phyloP scores from a whole-genome alignment of 2,329 filamentous ascomycete species.

The Cytospora piceae region DNA sequence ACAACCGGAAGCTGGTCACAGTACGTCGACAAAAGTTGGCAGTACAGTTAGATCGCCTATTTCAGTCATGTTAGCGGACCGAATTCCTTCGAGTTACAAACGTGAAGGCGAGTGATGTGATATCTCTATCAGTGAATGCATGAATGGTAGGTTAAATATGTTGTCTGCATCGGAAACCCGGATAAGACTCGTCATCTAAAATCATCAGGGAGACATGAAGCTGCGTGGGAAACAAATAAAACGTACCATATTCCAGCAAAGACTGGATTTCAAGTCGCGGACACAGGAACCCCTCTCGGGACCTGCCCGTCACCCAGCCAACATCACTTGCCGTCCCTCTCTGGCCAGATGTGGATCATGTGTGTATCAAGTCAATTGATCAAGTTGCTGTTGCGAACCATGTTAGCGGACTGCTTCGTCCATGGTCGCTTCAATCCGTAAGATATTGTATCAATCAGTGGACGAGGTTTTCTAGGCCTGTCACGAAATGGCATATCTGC shows the following conservation, averaged over 20 bases:
- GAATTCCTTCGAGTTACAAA: background rate
- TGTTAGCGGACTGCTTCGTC: constrained; percentile 14
- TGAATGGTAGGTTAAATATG: constrained; percentile 72
- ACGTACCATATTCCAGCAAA: background rate
- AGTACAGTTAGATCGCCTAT: background rate
- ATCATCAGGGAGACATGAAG: constrained; percentile 44
- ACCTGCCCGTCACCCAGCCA: background rate
- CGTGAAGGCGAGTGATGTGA: constrained; percentile 36
- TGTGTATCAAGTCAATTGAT: background rate
- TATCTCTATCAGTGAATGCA: constrained; percentile 50
- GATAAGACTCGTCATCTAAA: constrained; percentile 81
- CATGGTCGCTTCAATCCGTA: constrained; percentile 6
- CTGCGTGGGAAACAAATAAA: background rate
- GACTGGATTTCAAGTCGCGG: background rate
- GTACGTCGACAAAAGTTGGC: too few relatives aligned
- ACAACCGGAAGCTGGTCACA: too few relatives aligned
- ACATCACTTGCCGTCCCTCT: background rate
- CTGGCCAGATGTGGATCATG: background rate
- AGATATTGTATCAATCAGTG: constrained; percentile 66
- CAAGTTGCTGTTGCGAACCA: constrained; percentile 5
- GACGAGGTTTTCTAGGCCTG: constrained; percentile 99
- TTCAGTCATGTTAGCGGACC: constrained; percentile 23
- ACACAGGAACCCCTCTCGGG: background rate
- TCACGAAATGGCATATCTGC: constrained; percentile 88
- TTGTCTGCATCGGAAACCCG: constrained; percentile 73